Evolutionary conservation across 768 basidiomycete species (phyloP), one percentile per base, ranked within the genome.

Genomic region (Cystofilobasidium capitatum): DNA sequence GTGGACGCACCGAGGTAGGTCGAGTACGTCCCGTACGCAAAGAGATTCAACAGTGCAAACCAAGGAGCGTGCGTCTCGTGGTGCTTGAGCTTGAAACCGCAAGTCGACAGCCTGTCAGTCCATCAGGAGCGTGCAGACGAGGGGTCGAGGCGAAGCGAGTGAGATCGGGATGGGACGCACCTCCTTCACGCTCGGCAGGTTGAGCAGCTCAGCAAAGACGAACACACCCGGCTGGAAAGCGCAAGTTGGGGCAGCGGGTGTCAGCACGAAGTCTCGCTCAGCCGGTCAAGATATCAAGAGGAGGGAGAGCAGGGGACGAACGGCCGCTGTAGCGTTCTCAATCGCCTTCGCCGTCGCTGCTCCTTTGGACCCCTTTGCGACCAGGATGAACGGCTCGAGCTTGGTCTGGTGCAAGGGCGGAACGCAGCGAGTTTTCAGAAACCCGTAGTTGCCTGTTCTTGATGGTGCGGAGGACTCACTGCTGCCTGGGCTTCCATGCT

Each of bases 131-230:
- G 55, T 16, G 54, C 54, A n/a, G 37, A 45, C 29, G 58, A 1
- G 36, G 22, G 8, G 20, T 33, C 26, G n/a, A n/a, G n/a, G n/a
- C n/a, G n/a, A n/a, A n/a, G n/a, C n/a, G n/a, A n/a, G n/a, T n/a
- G n/a, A n/a, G n/a, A n/a, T n/a, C n/a, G n/a, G n/a, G n/a, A 20
- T 47, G 13, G 60, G 24, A 51, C 58, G 45, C 12, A 69, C 94
- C 80, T 93, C 88, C 74, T 88, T 85, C 42, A 98, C 87, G 73
- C 86, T 89, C 1, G 86, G 83, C 33, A 88, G 76, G 54, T 91
- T 87, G 61, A 97, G 79, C 62, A 99, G 79, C 76, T 98, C 93
- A 0, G 86, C 84, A 74, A 96, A 99, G 66, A 91, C 88, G 75
- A 89, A 94, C 55, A 96, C 88, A 13, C 91, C 93, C 20, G 87